Base-by-base conservation (phyloP, 768 basidiomycete species). In the Heimioporus sp. region DNA sequence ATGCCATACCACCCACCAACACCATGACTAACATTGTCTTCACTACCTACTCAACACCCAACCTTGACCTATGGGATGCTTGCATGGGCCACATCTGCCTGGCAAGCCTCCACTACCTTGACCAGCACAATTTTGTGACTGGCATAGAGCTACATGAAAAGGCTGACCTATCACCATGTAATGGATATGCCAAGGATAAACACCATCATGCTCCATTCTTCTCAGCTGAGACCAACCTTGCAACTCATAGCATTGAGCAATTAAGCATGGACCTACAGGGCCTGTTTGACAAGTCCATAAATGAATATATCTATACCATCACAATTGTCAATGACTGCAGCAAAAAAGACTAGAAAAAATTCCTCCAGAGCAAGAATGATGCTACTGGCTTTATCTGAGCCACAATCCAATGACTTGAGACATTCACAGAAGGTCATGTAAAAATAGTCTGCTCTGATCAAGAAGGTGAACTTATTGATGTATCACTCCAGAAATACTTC, bases 51-150 rank as follows among this genome's bases (percentile, higher is more conserved):
- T 12, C 48, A 0, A 4, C 13, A 13, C 19, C 53, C 6, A 54
- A 58, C 17, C 48, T 54, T 1, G 43, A 57, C 36, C 44, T 58
- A 3, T 58, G 53, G 53, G 53, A 58, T 30, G 48, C 50, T 0
- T 7, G 17, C 3, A 10, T 54, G 9, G 44, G 41, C 40, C 51
- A 54, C 17, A 58, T 58, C 16, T 52, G 43, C 30, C 49, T 57
- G 0, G 28, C 51, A 15, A 42, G 40, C 20, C 36, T 54, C 8
- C 17, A 15, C 3, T 54, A 58, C 32, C 43, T 54, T 1, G 31
- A 48, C 6, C 12, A 16, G 3, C 56, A 58, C 21, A 41, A 58
- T 9, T 50, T 54, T 0, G 24, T 54, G 2, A 52, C 40, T 10
- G 40, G 47, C 6, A 44, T 58, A 19, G 43, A 58, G 21, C 31